Evolutionary conservation across 2,329 filamentous ascomycete genomes (phyloP), one percentile per base, ranked within the genome.

Genomic region (Cladosporium sp.): DNA sequence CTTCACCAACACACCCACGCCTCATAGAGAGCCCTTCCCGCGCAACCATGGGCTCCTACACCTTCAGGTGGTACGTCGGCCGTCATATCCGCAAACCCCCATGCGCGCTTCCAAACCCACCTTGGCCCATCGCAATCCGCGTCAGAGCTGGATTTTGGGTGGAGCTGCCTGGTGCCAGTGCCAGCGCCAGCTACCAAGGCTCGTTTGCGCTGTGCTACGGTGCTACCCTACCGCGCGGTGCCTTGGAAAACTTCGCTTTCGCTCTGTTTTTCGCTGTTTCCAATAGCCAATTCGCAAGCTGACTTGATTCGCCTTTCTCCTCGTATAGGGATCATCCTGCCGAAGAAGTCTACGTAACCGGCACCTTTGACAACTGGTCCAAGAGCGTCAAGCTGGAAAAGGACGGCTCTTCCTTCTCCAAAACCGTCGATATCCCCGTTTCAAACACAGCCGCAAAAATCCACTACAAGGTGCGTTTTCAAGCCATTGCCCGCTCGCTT

Each of bases 311-410:
- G 13, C 18, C 13, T 32, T 18, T 17, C 38, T 20, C n/a, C 29
- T 19, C 11, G 17, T 20, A 43, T 51, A 96, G 92, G 92, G 83
- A 86, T 67, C 85, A 93, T 69, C 77, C 83, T 62, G 91, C 88
- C 67, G 80, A 84, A 60, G 87, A 95, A 68, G 92, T 97, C 69
- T 92, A 86, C 71, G 93, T 97, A 62, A 97, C 92, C 36, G 93
- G 93, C 68, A 92, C 88, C 56, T 97, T 97, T 68, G 92, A 97
- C 73, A 80, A 89, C 74, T 99, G 93, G 93, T 80, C 80, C 60
- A 92, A 93, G 78, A 89, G 83, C 51, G 82, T 92, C 69, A 82
- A 87, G 75, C 80, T 99, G 52, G 84, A 90, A 42, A 89, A 89
- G 73, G 78, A 83, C 36, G 86, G 80, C 66, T 76, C 83, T 43